A percentile compares a stretch with the other conserved stretches of the same genome.
Evolutionary conservation across 441 rosid species (phyloP).

Genomic region (Populus trichocarpa): DNA sequence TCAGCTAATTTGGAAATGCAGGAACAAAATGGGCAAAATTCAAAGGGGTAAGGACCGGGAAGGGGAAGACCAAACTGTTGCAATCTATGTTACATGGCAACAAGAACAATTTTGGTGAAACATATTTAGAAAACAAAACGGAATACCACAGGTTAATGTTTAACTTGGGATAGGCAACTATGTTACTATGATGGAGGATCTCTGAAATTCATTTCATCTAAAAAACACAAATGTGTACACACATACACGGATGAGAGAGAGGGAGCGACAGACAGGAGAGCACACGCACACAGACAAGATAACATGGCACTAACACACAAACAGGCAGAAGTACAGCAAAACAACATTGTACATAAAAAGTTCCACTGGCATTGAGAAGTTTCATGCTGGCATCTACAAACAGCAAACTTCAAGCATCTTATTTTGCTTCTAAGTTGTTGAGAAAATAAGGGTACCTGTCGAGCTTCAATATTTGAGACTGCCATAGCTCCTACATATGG

Average conservation of each 20-base stretch:
- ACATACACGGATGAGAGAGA: not conserved
- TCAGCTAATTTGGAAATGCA: not conserved
- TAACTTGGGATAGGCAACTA: not conserved
- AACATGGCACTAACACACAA: too few species aligned
- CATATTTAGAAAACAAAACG: too few species aligned
- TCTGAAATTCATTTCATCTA: not conserved
- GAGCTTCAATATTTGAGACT: slow-evolving; percentile 94
- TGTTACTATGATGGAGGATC: not conserved
- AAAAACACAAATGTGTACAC: not conserved
- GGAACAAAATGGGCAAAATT: not conserved
- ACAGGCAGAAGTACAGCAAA: too few species aligned
- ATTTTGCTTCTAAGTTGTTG: not conserved
- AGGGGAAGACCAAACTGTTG: not conserved
- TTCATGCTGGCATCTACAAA: not conserved
- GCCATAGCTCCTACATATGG: slow-evolving; percentile 99
- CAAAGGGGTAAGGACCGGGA: not conserved
- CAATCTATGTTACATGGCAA: too few species aligned
- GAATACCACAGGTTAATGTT: not conserved
- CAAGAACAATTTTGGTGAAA: too few species aligned
- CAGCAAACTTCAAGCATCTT: not conserved
- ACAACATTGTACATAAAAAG: not conserved
- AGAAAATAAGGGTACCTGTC: slow-evolving; percentile 53
- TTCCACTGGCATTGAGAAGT: not conserved
- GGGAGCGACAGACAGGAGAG: not conserved
- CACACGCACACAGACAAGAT: not conserved